Evolutionary conservation across 2,329 filamentous ascomycete genomes (phyloP), one percentile per base, ranked within the genome.

Genomic region (Colletotrichum viniferum): DNA sequence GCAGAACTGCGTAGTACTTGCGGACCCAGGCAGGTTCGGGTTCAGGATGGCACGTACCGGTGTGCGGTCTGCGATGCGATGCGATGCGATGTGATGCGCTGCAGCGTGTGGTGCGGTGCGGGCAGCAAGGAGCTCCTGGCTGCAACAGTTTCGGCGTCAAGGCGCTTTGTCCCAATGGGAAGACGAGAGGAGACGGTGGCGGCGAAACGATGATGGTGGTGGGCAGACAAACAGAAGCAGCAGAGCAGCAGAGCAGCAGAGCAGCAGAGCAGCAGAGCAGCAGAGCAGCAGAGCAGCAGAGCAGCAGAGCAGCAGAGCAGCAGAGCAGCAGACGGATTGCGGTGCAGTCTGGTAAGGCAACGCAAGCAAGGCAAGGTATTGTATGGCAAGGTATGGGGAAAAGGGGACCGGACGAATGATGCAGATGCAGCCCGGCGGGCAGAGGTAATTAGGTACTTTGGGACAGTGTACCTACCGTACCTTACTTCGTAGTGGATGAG

Each of bases 71-170:
- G 63, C 65, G 43, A 55, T 71, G 72, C 68, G 67, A 48, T 65
- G 71, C 71, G 68, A 61, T 61, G 67, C 67, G 67, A 65, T 61
- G 67, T 61, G 67, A 65, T 75, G 69, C 73, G 69, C 32, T 75
- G 62, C 38, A 52, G 69, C 32, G 60, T 43, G 55, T 43, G 36
- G 61, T 71, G 68, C 73, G 56, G 64, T 66, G 63, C 71, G 72
- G 76, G 63, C 73, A 76, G 55, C 73, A 77, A 78, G 80, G 79
- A 77, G 78, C 60, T 76, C 74, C 76, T 64, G 73, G 73, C 77
- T 81, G 78, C 78, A 77, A 82, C 80, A 79, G 77, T 78, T 79
- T 79, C 78, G 78, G 79, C 80, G 77, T 81, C 80, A 80, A 80
- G 78, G 73, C 62, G 69, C 64, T 60, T 58, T 73, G 28, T 61